Base-by-base conservation (phyloP, 1,284 basidiomycete species). In the Dichomitus squalens region DNA sequence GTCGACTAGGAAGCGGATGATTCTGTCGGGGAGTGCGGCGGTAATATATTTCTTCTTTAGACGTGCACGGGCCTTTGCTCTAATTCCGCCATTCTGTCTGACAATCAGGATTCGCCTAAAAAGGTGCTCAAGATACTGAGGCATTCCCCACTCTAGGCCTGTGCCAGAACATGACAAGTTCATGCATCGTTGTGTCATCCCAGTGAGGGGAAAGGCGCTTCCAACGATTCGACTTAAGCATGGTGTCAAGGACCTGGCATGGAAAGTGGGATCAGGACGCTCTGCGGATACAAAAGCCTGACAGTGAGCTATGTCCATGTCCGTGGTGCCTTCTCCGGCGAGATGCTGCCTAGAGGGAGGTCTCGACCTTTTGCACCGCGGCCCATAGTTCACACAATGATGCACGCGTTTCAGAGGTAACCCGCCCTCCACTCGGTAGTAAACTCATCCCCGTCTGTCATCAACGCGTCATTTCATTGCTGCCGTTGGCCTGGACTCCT, bases 11-110 rank as follows among this genome's bases (percentile, higher is more conserved):
- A 87, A 73, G 20, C 81, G 74, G 47, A 85, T 72, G 65, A 82
- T 88, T 1, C 85, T 87, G 57, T 88, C 88, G 0, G 87, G 86
- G 0, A 89, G 73, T 3, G 81, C 74, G 0, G 75, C 76, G 5
- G 87, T 76, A 48, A 86, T 77, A 1, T 70, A 70, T 7, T 79
- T 65, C 52, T 82, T 78, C 72, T 83, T 84, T 38, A 88, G 70
- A 0, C n/a, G 72, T 73, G 46, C 76, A 63, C 7, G 88, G 72
- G 0, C 84, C 84, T 1, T 75, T 71, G 1, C 76, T 65, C 2
- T 78, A 64, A 66, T 88, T 86, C 0, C 80, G 75, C 82, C 86
- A 88, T 2, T 77, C 86, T 86, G 53, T 27, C 16, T 16, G 25
- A 0, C 7, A n/a, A 29, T 41, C 25, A 9, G n/a, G n/a, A 31